Percentiles rank a stretch among this genome's conserved stretches.
phyloP scores from a whole-genome alignment of 805 yeast genomes.

The Groenewaldozyma salmanticensis region DNA sequence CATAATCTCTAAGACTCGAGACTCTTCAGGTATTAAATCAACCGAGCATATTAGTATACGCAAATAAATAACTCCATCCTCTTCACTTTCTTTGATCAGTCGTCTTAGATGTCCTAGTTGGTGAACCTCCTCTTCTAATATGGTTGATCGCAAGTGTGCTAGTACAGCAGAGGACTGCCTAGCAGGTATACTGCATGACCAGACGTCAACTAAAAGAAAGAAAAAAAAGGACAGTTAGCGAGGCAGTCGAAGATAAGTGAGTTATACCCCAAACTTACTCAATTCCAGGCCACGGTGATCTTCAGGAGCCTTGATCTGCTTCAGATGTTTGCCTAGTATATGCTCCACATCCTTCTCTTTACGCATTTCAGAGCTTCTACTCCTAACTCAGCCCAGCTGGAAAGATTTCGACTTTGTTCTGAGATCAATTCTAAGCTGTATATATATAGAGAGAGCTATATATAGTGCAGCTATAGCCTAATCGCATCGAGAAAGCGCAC shows the following conservation, averaged over 20 bases:
- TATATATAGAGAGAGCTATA: background rate
- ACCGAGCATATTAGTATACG: constrained; percentile 41
- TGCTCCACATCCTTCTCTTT: constrained; percentile 7
- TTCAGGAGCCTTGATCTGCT: constrained; percentile 18
- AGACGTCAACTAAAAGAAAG: constrained; percentile 20
- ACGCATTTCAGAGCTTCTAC: background rate
- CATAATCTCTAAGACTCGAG: constrained; percentile 11
- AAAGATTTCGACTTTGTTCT: background rate
- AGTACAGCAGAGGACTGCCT: constrained; percentile 20
- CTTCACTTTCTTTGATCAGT: constrained; percentile 19
- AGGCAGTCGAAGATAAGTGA: background rate
- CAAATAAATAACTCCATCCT: constrained; percentile 17
- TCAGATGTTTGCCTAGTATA: constrained; percentile 12
- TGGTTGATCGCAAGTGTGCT: constrained; percentile 8
- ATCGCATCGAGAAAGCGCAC: too few relatives aligned
- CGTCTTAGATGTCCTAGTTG: constrained; percentile 29
- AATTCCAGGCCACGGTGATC: constrained; percentile 17
- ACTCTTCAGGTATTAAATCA: constrained; percentile 23
- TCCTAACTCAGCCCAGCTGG: background rate
- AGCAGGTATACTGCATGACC: constrained; percentile 27
- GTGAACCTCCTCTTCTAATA: constrained; percentile 19
- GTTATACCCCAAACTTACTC: constrained; percentile 7
- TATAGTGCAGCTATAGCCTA: background rate
- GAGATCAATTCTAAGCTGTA: background rate
- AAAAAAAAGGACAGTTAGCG: background rate